A percentile compares a stretch with the other conserved stretches of the same genome.
Conservation (phyloP, 2,329 filamentous ascomycete species). For the Epichloe festucae region DNA sequence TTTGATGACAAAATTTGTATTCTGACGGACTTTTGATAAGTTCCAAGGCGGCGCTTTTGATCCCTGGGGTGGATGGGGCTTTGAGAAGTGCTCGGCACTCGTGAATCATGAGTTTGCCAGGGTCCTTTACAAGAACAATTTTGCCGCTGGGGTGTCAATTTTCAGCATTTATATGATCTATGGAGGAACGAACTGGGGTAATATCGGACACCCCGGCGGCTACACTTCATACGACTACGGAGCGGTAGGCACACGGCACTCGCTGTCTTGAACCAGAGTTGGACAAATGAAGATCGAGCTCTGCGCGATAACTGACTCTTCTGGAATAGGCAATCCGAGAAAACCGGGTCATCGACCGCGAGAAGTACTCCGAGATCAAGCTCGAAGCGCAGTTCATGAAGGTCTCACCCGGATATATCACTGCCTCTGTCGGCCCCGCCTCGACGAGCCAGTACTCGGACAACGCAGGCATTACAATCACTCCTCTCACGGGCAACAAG, state of each 20-base stretch:
- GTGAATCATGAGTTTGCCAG: conserved; percentile 62
- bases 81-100: conserved; percentile 51
- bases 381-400: conserved; percentile 63
- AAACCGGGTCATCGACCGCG: conserved; percentile 51
- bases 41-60: conserved; percentile 63
- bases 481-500: conserved; percentile 43
- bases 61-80: conserved; percentile 60
- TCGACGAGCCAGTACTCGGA: conserved; percentile 39
- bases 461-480: conserved; percentile 41
- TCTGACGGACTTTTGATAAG: conserved; percentile 22
- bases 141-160: conserved; percentile 52
- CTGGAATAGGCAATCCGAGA: conserved; percentile 43
- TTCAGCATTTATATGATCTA: conserved; percentile 68
- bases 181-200: conserved; percentile 78
- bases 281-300: conserved; percentile 7
- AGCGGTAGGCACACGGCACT: conserved; percentile 18
- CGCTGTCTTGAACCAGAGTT: conserved; percentile 8
- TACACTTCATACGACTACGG: conserved; percentile 48
- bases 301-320: neutral
- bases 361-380: conserved; percentile 73
- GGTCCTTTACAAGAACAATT: conserved; percentile 68
- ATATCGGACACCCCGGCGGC: conserved; percentile 54
- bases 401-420: conserved; percentile 57
- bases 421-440: conserved; percentile 38
- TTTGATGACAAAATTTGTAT: no score